Conservation (phyloP, 2,329 filamentous ascomycete species). For the Hirsutella minnesotensis region DNA sequence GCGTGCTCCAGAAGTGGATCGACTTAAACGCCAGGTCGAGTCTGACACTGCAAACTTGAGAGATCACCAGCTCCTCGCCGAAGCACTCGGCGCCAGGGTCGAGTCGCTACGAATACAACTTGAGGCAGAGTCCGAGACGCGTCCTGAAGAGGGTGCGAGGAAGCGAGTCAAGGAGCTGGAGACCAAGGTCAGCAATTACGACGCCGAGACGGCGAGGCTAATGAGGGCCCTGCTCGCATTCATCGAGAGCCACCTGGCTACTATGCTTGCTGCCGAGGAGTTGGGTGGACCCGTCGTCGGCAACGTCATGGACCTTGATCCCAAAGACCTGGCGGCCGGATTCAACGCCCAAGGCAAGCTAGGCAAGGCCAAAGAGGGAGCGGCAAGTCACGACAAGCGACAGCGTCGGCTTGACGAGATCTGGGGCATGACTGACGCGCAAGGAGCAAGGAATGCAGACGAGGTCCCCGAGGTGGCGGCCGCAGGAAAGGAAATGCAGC, state of each 20-base stretch:
- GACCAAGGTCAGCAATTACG: conserved; percentile 46
- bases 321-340: conserved; percentile 45
- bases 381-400: conserved; percentile 32
- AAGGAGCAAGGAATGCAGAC: conserved; percentile 7
- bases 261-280: conserved; percentile 73
- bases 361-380: conserved; percentile 31
- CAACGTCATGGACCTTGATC: conserved; percentile 52
- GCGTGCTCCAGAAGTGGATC: conserved; percentile 29
- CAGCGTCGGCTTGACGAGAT: conserved; percentile 54
- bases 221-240: conserved; percentile 57
- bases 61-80: conserved; percentile 44
- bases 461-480: conserved; percentile 36
- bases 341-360: conserved; percentile 48
- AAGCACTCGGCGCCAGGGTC: conserved; percentile 45
- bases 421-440: conserved; percentile 31
- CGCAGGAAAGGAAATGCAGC: conserved; percentile 44
- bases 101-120: conserved; percentile 44
- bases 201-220: conserved; percentile 47
- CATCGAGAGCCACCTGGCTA: conserved; percentile 56
- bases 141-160: conserved; percentile 47
- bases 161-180: conserved; percentile 51
- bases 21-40: conserved; percentile 35
- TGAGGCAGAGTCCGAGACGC: conserved; percentile 43
- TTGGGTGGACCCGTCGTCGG: conserved; percentile 74
- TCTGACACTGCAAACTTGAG: conserved; percentile 35